These are phyloP conservation scores for Medicago ruthenica DNA, from an alignment of 306 rosid species.

Conservation along the genomic window DNA sequence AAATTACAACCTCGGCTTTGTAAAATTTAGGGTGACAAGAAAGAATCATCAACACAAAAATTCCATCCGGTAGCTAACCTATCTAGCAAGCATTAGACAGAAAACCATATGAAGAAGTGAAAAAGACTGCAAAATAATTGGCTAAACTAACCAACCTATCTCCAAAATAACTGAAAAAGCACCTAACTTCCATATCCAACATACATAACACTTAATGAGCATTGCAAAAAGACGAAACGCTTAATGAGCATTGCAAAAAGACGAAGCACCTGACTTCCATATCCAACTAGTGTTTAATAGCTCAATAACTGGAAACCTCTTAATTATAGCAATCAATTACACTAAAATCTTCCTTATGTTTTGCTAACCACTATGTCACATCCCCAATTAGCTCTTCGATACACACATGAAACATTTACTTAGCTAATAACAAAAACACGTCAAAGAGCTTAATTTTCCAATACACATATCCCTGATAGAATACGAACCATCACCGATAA, in stretches of 20 bases:
- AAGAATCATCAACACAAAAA: neutral
- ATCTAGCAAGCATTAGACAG: neutral
- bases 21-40: neutral
- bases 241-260: neutral
- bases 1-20: neutral
- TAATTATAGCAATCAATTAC: conserved; percentile 2
- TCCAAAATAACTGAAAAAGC: neutral
- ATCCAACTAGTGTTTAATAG: neutral
- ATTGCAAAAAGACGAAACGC: neutral
- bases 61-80: neutral
- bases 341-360: neutral
- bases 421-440: neutral
- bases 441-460: conserved; percentile 1
- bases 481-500: conserved; percentile 15
- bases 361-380: neutral
- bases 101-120: neutral
- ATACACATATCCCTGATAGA: neutral
- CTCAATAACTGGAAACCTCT: conserved; percentile 17
- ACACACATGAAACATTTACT: neutral
- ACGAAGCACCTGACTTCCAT: neutral
- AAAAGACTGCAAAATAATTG: neutral
- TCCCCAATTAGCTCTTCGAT: conserved; percentile 1
- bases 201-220: neutral
- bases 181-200: neutral
- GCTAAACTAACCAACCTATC: neutral